phyloP scores from a whole-genome alignment of 192 early-diverging fungal genomes.

The Gryganskiella cystojenkinii region DNA sequence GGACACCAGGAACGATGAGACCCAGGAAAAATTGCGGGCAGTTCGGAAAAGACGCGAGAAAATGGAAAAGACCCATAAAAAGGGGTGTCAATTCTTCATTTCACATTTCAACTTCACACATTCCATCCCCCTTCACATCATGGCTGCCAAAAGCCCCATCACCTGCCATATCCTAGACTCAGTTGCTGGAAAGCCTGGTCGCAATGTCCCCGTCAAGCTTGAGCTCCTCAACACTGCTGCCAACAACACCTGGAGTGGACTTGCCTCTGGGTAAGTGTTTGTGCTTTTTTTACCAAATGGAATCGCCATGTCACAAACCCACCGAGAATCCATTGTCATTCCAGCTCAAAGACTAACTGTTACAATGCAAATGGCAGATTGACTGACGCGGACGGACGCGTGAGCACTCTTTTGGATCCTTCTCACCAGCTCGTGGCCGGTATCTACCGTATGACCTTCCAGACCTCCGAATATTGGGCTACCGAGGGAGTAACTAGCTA shows the following conservation, averaged over 20 bases:
- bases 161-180: conserved; percentile 94
- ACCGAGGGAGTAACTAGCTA: conserved; percentile 63
- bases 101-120: background rate
- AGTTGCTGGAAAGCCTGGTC: conserved; percentile 76
- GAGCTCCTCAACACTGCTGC: conserved; percentile 59
- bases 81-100: background rate
- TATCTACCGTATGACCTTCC: conserved; percentile 84
- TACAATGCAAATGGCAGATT: too few species aligned
- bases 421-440: conserved; percentile 71
- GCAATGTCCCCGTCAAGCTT: conserved; percentile 76
- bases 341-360: background rate
- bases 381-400: conserved; percentile 85
- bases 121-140: conserved; percentile 4
- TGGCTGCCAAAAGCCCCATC: conserved; percentile 71
- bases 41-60: conserved; percentile 2
- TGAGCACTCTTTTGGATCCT: conserved; percentile 68
- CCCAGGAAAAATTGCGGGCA: conserved; percentile 34
- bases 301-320: background rate
- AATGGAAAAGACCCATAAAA: too few species aligned
- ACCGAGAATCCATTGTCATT: background rate
- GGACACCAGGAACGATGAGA: background rate
- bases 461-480: conserved; percentile 77
- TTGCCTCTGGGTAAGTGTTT: conserved; percentile 38
- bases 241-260: conserved; percentile 48
- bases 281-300: too few species aligned